These are phyloP conservation scores for Eutrema yunnanense DNA, from an alignment of 345 rosid species.

Conservation along the genomic window DNA sequence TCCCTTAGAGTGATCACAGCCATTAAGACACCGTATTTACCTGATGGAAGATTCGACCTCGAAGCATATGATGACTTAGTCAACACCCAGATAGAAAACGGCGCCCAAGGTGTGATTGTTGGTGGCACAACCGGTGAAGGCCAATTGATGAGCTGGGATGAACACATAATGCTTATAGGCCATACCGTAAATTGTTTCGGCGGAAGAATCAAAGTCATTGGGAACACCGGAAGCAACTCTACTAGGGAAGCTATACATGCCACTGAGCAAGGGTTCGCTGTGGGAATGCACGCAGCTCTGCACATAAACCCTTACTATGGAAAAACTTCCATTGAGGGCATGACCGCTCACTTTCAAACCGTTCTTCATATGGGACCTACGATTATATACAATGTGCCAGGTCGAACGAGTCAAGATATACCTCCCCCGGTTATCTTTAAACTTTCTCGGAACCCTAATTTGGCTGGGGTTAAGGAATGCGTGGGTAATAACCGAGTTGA, in stretches of 20 bases:
- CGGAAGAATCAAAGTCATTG: constrained; percentile 63
- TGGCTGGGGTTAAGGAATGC: constrained; percentile 81
- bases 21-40: constrained; percentile 87
- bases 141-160: constrained; percentile 94
- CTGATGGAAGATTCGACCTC: constrained; percentile 89
- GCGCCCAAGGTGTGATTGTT: constrained; percentile 76
- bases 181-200: constrained; percentile 85
- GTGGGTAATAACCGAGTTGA: constrained; percentile 61
- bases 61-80: constrained; percentile 81
- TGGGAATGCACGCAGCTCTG: constrained; percentile 94
- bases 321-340: constrained; percentile 75
- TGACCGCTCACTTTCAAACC: constrained; percentile 59
- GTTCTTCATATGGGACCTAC: constrained; percentile 86
- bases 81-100: constrained; percentile 57
- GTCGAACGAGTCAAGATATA: constrained; percentile 79
- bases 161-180: constrained; percentile 88
- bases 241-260: constrained; percentile 91
- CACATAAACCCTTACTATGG: constrained; percentile 94
- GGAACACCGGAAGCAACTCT: constrained; percentile 87
- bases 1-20: constrained; percentile 74
- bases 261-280: constrained; percentile 84
- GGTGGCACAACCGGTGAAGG: constrained; percentile 98
- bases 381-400: constrained; percentile 78
- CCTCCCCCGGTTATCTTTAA: constrained; percentile 52
- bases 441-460: constrained; percentile 50